A percentile compares a stretch with the other conserved stretches of the same genome.
These are phyloP conservation scores for Arxiozyma bovina DNA, from an alignment of 1,139 yeast genomes.

Conservation along the genomic window DNA sequence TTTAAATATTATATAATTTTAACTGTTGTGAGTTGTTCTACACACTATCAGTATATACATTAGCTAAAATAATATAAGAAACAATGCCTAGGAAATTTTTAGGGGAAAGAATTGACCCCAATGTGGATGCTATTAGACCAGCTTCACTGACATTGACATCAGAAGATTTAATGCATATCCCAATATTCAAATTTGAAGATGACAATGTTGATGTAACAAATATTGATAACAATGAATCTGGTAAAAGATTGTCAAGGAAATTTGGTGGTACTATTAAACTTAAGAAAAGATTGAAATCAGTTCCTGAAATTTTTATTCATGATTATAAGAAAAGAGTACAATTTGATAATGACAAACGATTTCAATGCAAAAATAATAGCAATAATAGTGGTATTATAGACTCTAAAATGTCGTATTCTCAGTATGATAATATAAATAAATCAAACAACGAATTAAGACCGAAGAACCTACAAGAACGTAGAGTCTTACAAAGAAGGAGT, in stretches of 20 bases:
- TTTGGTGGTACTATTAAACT: slow-evolving; percentile 26
- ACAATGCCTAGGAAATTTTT: slow-evolving; percentile 26
- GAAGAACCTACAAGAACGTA: slow-evolving; percentile 1
- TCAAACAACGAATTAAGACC: background rate
- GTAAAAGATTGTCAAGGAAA: slow-evolving; percentile 18
- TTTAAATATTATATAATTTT: too few relatives aligned
- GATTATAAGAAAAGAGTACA: slow-evolving; percentile 14
- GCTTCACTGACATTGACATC: slow-evolving; percentile 25
- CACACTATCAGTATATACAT: background rate
- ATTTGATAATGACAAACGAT: background rate
- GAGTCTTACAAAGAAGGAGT: slow-evolving; percentile 6
- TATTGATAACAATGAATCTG: slow-evolving; percentile 2
- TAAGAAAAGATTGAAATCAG: slow-evolving; percentile 26
- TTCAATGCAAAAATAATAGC: background rate
- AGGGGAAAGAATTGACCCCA: slow-evolving; percentile 24
- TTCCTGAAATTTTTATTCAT: slow-evolving; percentile 26
- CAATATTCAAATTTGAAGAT: slow-evolving; percentile 12
- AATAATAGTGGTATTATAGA: background rate
- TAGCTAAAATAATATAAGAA: background rate
- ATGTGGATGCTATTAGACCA: slow-evolving; percentile 25
- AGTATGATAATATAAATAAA: background rate
- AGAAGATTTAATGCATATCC: slow-evolving; percentile 23
- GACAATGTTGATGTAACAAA: slow-evolving; percentile 1
- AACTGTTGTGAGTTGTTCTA: background rate
- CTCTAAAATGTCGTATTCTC: background rate